phyloP scores from a whole-genome alignment of 2,329 filamentous ascomycete species.

The Venturiaceae sp. region DNA sequence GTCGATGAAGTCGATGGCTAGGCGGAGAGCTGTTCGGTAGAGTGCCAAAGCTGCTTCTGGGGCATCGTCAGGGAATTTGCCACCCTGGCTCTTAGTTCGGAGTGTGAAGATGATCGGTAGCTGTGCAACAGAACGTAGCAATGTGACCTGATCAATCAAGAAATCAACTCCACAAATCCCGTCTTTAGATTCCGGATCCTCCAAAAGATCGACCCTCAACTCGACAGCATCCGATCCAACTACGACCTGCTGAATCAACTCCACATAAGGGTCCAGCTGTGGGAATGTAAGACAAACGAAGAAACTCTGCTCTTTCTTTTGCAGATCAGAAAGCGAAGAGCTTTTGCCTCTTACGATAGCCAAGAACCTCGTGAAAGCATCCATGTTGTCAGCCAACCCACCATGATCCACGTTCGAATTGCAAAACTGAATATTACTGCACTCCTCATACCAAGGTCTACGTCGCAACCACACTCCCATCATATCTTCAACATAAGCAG shows the following conservation, averaged over 20 bases:
- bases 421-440: constrained; percentile 91
- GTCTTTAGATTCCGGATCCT: constrained; percentile 52
- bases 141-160: constrained; percentile 69
- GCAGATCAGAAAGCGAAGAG: constrained; percentile 45
- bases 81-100: constrained; percentile 76
- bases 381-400: constrained; percentile 42
- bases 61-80: constrained; percentile 72
- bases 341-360: constrained; percentile 54
- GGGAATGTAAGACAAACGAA: constrained; percentile 88
- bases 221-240: constrained; percentile 91
- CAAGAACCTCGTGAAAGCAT: constrained; percentile 67
- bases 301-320: constrained; percentile 65
- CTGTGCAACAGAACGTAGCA: constrained; percentile 61
- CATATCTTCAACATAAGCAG: constrained; percentile 89
- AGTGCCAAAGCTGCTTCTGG: constrained; percentile 62
- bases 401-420: constrained; percentile 53
- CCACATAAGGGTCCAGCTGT: constrained; percentile 53
- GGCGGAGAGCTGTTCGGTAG: constrained; percentile 67
- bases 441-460: constrained; percentile 82
- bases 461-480: constrained; percentile 81
- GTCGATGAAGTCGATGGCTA: constrained; percentile 88
- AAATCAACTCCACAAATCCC: constrained; percentile 61
- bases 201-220: constrained; percentile 80
- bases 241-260: constrained; percentile 60
- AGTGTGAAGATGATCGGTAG: constrained; percentile 89